Base-by-base conservation (phyloP, 1,284 basidiomycete genomes). In the Ceratobasidium sp. region DNA sequence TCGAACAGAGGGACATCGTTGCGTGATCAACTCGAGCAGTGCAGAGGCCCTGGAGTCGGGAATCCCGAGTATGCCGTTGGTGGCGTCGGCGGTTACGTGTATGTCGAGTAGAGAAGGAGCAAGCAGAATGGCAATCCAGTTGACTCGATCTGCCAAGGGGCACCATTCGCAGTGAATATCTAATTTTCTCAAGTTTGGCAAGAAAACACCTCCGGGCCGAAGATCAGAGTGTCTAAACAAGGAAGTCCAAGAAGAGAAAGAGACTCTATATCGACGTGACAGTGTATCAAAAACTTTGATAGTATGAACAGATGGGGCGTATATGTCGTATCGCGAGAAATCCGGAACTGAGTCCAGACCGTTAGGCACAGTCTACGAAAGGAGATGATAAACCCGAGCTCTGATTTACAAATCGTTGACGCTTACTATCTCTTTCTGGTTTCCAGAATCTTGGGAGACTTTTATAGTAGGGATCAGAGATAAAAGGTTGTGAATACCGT, bases 311-410 rank as follows among this genome's bases (percentile, higher is more conserved):
- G 42, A 28, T 13, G 49, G 39, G 10, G 49, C 26, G 44, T 77
- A 77, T 44, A 53, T 26, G 15, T 53, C 40, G 46, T 56, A 77
- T 26, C 73, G 73, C 15, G 49, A 28, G 53, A 77, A 67, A 28
- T 77, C 51, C 2, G 28, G 33, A 7, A 39, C 9, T 18, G n/a
- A 0, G 0, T 39, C 5, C 4, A 33, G 33, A 33, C 33, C 33
- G 9, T 49, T 20, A 7, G 49, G 26, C n/a, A 69, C 23, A 33
- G 6, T 33, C 67, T 69, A 23, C 23, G 18, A 53, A 33, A 28
- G 9, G 46, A 40, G 26, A n/a, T 55, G 39, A 20, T 33, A n/a
- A 53, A 23, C 10, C 39, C 12, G 40, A 33, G 60, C 40, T 18
- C 28, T n/a, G 39, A 42, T 39, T 3, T 4, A 40, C 6, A 20